phyloP scores from a whole-genome alignment of 2,329 filamentous ascomycete genomes.

The Aschersonia sp. region DNA sequence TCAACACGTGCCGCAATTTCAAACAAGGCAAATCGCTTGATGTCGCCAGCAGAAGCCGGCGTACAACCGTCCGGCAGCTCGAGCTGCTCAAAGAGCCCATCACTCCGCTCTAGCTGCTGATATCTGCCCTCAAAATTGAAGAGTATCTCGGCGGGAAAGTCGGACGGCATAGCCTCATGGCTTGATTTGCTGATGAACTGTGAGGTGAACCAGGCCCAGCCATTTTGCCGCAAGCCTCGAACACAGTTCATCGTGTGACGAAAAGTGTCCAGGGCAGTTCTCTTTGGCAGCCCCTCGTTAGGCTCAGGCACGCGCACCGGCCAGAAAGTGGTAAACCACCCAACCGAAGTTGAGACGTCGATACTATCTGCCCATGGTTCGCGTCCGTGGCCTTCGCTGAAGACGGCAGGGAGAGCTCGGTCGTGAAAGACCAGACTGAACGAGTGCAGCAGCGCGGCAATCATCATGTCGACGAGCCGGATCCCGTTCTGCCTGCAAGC shows the following conservation, averaged over 20 bases:
- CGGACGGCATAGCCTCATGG: neutral
- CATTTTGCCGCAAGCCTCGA: slow-evolving; percentile 1
- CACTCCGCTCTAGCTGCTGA: slow-evolving; percentile 7
- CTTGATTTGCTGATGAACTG: neutral
- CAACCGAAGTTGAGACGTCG: slow-evolving; percentile 24
- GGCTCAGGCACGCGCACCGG: slow-evolving; percentile 12
- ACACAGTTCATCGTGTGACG: neutral
- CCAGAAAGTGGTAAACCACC: slow-evolving; percentile 30
- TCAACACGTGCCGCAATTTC: neutral
- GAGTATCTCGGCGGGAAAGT: slow-evolving; percentile 3
- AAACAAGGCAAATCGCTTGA: neutral
- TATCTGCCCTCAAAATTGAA: slow-evolving; percentile 7
- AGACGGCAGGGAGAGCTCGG: slow-evolving; percentile 13
- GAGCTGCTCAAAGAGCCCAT: slow-evolving; percentile 6
- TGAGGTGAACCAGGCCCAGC: slow-evolving; percentile 2
- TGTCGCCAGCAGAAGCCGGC: neutral
- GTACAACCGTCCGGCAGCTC: neutral
- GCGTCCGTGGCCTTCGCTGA: slow-evolving; percentile 10
- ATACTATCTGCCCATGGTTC: slow-evolving; percentile 14
- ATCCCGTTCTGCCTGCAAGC: slow-evolving; percentile 1
- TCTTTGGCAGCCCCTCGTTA: no score
- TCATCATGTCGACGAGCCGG: slow-evolving; percentile 16
- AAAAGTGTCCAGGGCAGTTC: neutral
- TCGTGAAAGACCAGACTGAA: slow-evolving; percentile 15
- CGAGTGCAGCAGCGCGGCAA: slow-evolving; percentile 14